Percentiles rank a stretch among this genome's conserved stretches.
phyloP scores from a whole-genome alignment of 2,329 filamentous ascomycete species.

The Helminthosporium solani region DNA sequence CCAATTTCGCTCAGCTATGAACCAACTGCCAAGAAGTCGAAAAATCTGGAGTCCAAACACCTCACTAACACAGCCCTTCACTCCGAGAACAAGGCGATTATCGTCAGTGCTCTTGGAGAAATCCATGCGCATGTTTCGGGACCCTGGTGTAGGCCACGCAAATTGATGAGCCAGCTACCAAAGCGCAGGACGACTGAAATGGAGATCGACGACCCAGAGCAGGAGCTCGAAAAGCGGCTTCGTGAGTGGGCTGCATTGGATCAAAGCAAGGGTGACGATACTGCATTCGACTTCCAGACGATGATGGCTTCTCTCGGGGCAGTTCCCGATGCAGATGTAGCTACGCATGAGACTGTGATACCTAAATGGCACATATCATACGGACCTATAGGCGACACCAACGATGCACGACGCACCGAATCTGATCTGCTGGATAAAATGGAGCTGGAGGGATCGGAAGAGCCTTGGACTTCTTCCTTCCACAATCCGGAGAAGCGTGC shows the following conservation, averaged over 20 bases:
- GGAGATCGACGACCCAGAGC: conserved; percentile 26
- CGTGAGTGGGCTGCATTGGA: conserved; percentile 29
- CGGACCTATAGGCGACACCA: conserved; percentile 19
- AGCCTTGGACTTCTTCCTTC: conserved; percentile 32
- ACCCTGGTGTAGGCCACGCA: conserved; percentile 29
- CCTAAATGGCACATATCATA: conserved; percentile 30
- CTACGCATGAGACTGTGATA: conserved; percentile 13
- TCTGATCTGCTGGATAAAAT: conserved; percentile 5
- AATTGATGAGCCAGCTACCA: conserved; percentile 20
- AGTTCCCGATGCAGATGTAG: conserved; percentile 21
- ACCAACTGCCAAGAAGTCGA: conserved; percentile 52
- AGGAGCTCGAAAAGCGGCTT: conserved; percentile 30
- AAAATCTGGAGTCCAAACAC: conserved; percentile 39
- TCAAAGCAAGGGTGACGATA: conserved; percentile 25
- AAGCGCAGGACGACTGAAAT: conserved; percentile 15
- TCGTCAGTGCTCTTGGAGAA: conserved; percentile 44
- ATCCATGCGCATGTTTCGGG: conserved; percentile 27
- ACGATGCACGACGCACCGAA: conserved; percentile 9
- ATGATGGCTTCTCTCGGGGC: conserved; percentile 39
- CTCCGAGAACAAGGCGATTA: conserved; percentile 36
- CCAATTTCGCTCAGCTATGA: conserved; percentile 54
- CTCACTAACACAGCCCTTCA: conserved; percentile 35
- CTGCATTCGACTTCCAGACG: conserved; percentile 32
- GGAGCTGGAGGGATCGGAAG: conserved; percentile 12
- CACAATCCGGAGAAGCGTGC: conserved; percentile 30